Base-by-base conservation (phyloP, 139 green algal species). In the Chlamydomonas sp. region DNA sequence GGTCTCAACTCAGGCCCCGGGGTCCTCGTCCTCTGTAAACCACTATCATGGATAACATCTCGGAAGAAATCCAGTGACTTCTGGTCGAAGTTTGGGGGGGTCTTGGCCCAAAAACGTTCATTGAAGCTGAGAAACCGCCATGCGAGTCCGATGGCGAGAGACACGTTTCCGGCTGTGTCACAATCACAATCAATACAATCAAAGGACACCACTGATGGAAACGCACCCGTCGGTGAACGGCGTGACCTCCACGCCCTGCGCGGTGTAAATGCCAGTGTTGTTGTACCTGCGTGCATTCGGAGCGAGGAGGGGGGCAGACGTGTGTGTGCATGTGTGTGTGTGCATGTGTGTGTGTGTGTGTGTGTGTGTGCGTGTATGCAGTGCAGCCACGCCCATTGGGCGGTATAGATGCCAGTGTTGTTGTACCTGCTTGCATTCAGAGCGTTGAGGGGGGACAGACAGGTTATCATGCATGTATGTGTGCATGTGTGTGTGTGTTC, bases 191-290 rank as follows among this genome's bases (percentile, higher is more conserved):
- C n/a, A n/a, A n/a, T n/a, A n/a, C n/a, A n/a, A n/a, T n/a, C n/a
- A n/a, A n/a, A n/a, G n/a, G n/a, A n/a, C n/a, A n/a, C n/a, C n/a
- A n/a, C n/a, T n/a, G n/a, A n/a, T n/a, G n/a, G 77, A 84, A 76
- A 83, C 83, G 70, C 76, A 81, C 38, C 78, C 76, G 64, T 89
- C 79, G 34, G 67, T 75, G 72, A 87, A 83, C 31, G 81, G 79
- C n/a, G 77, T 79, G 38, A 89, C 73, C 39, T 84, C 77, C 38
- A 84, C 79, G 28, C 75, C 77, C 67, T 76, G 76, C 26, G 81
- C 76, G 0, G 84, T 86, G 36, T 58, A 84, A 57, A 87, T 74
- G 38, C 76, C 70, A 13, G 84, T 87, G 76, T 87, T 85, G 74
- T 88, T 88, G 74, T 73, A 79, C 64, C 88, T 72, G 74, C n/a